These are phyloP conservation scores for Suhomyces taliae DNA, from an alignment of 1,139 yeast species.

Conservation along the genomic window DNA sequence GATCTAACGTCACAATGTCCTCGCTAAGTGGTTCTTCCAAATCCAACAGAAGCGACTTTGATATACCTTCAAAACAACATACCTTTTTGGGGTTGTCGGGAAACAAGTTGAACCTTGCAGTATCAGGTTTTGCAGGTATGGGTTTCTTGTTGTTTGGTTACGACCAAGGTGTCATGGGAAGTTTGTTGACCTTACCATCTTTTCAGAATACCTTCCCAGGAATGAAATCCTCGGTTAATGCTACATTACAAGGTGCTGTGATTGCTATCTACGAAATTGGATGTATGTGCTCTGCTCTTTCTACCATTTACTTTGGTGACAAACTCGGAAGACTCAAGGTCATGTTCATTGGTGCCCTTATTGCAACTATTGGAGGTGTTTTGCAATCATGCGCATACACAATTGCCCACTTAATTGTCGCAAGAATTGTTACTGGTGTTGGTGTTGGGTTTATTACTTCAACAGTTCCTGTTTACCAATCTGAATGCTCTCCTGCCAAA, in stretches of 20 bases:
- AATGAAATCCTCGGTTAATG: slow-evolving; percentile 27
- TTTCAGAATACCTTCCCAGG: slow-evolving; percentile 42
- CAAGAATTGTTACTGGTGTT: slow-evolving; percentile 43
- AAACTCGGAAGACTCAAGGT: slow-evolving; percentile 33
- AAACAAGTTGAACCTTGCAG: slow-evolving; percentile 23
- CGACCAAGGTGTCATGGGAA: slow-evolving; percentile 53
- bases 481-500: slow-evolving; percentile 37
- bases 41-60: neutral
- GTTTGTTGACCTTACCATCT: slow-evolving; percentile 39
- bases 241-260: slow-evolving; percentile 42
- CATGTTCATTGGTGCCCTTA: slow-evolving; percentile 31
- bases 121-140: slow-evolving; percentile 31
- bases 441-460: slow-evolving; percentile 42
- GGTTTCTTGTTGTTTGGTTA: slow-evolving; percentile 44
- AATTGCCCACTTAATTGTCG: slow-evolving; percentile 36
- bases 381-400: slow-evolving; percentile 35
- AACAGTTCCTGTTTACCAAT: slow-evolving; percentile 41
- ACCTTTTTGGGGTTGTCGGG: slow-evolving; percentile 29
- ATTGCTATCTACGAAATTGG: slow-evolving; percentile 41
- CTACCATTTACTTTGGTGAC: slow-evolving; percentile 38
- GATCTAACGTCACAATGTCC: neutral
- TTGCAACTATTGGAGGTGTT: slow-evolving; percentile 39
- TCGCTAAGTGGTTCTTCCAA: neutral
- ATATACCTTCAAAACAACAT: slow-evolving; percentile 8
- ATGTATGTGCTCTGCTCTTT: slow-evolving; percentile 34